Percentiles rank a stretch among this genome's conserved stretches.
phyloP scores from a whole-genome alignment of 2,329 filamentous ascomycete genomes.

The Talaromyces sp. region DNA sequence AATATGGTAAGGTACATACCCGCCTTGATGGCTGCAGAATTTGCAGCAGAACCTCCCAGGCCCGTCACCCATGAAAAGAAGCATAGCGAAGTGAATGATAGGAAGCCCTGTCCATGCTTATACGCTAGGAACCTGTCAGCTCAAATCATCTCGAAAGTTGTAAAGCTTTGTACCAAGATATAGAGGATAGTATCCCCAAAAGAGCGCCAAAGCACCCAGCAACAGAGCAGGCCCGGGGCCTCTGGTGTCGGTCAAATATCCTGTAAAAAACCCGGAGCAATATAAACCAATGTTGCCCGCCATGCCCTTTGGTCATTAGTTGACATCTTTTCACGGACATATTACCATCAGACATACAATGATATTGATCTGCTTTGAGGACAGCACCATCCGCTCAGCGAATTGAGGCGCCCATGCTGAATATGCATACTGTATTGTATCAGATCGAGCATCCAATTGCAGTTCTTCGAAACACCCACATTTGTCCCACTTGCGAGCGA shows the following conservation, averaged over 20 bases:
- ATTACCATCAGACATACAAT: constrained; percentile 64
- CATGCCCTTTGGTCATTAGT: constrained; percentile 44
- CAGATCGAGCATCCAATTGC: constrained; percentile 3
- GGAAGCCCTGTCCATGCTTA: constrained; percentile 59
- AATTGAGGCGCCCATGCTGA: constrained; percentile 98
- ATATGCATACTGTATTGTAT: constrained; percentile 75
- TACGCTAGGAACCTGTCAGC: constrained; percentile 55
- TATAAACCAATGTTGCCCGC: constrained; percentile 78
- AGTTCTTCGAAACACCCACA: constrained; percentile 46
- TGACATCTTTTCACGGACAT: too few species aligned
- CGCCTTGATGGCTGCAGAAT: constrained; percentile 79
- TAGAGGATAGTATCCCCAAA: constrained; percentile 79
- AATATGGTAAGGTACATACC: constrained; percentile 36
- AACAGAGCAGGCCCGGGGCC: constrained; percentile 77
- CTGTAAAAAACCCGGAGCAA: constrained; percentile 79
- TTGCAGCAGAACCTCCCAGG: constrained; percentile 85
- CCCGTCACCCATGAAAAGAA: constrained; percentile 84
- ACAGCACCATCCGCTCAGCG: constrained; percentile 77
- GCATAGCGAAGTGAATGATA: constrained; percentile 60
- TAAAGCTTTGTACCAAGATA: constrained; percentile 48
- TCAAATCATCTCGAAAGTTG: background rate
- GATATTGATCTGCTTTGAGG: constrained; percentile 88
- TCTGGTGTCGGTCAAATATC: constrained; percentile 77
- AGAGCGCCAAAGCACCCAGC: constrained; percentile 68
- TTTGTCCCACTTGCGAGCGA: constrained; percentile 91